phyloP scores from a whole-genome alignment of 2,329 filamentous ascomycete genomes.

The Botrytis pseudocinerea region DNA sequence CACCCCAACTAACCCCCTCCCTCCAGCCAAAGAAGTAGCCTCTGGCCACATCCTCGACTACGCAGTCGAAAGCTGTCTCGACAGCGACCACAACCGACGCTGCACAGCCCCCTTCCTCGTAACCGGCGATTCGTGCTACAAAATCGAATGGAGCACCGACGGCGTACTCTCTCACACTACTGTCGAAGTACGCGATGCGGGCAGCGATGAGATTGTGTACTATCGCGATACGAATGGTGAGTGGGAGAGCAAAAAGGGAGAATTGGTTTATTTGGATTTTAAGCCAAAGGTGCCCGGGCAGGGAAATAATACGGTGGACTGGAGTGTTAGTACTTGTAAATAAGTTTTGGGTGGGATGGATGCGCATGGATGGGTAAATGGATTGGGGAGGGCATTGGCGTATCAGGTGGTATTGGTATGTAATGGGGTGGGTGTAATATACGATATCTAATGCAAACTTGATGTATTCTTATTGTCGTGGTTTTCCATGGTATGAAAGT shows the following conservation, averaged over 20 bases:
- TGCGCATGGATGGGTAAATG: background rate
- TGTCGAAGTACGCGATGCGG: slow-evolving; percentile 44
- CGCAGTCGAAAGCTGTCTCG: slow-evolving; percentile 46
- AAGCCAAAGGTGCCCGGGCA: slow-evolving; percentile 48
- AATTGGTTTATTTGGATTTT: slow-evolving; percentile 49
- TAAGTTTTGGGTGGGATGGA: slow-evolving; percentile 23
- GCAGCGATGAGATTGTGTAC: slow-evolving; percentile 46
- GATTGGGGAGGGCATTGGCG: background rate
- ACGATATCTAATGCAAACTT: background rate
- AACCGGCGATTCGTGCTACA: slow-evolving; percentile 44
- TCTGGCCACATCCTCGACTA: slow-evolving; percentile 46
- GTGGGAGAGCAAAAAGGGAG: slow-evolving; percentile 48
- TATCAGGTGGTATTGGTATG: background rate
- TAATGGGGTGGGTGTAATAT: background rate
- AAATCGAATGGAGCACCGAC: slow-evolving; percentile 45
- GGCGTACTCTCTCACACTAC: slow-evolving; percentile 46
- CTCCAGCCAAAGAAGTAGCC: slow-evolving; percentile 31
- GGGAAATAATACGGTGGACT: slow-evolving; percentile 49
- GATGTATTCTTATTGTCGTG: background rate
- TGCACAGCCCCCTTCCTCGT: slow-evolving; percentile 45
- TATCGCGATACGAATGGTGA: slow-evolving; percentile 50
- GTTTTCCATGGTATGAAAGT: background rate
- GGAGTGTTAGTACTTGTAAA: slow-evolving; percentile 44
- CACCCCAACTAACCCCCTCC: slow-evolving; percentile 19
- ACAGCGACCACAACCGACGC: slow-evolving; percentile 41